These are phyloP conservation scores for Eucalyptus rudis DNA, from an alignment of 345 rosid species.

Conservation along the genomic window DNA sequence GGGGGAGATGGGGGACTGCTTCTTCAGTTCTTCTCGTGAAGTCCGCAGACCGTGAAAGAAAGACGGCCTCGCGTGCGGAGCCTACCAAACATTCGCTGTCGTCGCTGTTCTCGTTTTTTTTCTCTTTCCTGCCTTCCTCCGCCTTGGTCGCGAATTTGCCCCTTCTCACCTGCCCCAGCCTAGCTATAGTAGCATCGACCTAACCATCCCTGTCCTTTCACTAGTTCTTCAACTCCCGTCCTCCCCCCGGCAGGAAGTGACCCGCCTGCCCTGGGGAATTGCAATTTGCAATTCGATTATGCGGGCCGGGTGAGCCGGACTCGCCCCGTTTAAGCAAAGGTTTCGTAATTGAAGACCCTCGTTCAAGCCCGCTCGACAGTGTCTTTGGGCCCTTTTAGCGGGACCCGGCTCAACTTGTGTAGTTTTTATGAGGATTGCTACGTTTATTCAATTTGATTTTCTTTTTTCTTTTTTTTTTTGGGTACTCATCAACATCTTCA, in stretches of 20 bases:
- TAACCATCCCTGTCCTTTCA: neutral
- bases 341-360: neutral
- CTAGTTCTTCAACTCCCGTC: neutral
- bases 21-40: neutral
- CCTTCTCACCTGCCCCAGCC: neutral
- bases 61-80: neutral
- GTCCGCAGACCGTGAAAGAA: neutral
- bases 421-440: neutral
- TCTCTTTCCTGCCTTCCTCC: neutral
- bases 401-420: neutral
- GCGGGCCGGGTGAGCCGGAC: neutral
- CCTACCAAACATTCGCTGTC: neutral
- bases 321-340: neutral
- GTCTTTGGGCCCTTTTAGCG: neutral
- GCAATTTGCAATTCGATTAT: neutral
- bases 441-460: neutral
- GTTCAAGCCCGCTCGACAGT: neutral
- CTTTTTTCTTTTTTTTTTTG: rapidly evolving
- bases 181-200: neutral
- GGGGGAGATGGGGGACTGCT: neutral
- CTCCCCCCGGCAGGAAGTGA: neutral
- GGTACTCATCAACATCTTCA: neutral
- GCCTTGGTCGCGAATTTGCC: neutral
- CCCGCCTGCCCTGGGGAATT: neutral
- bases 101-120: neutral